Base-by-base conservation (phyloP, 1,284 basidiomycete species). In the Malassezia yamatoensis region DNA sequence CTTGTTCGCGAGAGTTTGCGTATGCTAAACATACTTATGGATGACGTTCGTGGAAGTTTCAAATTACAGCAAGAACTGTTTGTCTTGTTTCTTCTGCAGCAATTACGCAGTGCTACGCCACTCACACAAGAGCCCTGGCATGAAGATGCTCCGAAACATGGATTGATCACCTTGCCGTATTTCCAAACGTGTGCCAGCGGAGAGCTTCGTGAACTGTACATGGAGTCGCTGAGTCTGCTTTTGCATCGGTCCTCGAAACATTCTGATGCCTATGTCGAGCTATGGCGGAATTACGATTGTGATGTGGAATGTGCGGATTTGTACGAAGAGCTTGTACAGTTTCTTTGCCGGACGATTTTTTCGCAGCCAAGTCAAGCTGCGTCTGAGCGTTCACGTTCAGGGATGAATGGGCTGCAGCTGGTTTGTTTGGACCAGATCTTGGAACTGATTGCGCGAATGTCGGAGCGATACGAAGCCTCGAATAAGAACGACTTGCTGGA, bases 1-100 rank as follows among this genome's bases (percentile, higher is more conserved):
- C 82, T 98, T 40, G 81, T 96, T 10, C 83, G 88, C 38, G 79
- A 83, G 51, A 82, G 88, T 32, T 79, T 98, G 37, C 85, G 93
- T 24, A 85, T 88, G 0, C 88, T 90, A 55, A 84, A 86, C 5
- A 87, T 87, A 5, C 81, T 96, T 62, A 86, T 96, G 67, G 85
- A 90, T 61, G 87, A 87, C 3, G 86, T 93, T 83, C 82, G 87
- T 5, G 80, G 81, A 47, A 82, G 90, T 67, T 79, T 98, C 52
- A 98, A 96, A 77, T 80, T 93, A n/a, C 94, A 99, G 72, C 86
- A 90, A 69, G 94, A 99, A 73, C 82, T 96, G 13, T 94, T 93
- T 77, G 78, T 99, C 32, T 84, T 89, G 2, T 96, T 94, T 76
- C 85, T 88, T 20, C 85, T 98, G 59, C 93, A 96, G 72, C 83